phyloP scores from a whole-genome alignment of 2,329 filamentous ascomycete species.

The Penicillium sp. region DNA sequence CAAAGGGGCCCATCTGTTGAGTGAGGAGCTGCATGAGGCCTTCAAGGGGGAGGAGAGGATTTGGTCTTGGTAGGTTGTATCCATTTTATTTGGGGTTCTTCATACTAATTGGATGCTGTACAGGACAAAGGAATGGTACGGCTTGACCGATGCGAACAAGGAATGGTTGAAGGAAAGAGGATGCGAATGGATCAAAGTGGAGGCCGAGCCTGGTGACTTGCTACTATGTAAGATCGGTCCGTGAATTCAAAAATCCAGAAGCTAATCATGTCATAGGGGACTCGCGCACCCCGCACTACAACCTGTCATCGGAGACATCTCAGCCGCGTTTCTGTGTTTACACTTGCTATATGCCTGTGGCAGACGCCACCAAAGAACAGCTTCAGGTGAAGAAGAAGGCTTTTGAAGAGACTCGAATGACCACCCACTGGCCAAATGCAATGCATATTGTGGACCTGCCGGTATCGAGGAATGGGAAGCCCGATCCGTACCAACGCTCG shows the following conservation, averaged over 20 bases:
- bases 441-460: slow-evolving; percentile 18
- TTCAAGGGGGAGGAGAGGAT: slow-evolving; percentile 28
- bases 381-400: slow-evolving; percentile 45
- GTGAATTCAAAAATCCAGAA: background rate
- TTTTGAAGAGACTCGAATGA: slow-evolving; percentile 40
- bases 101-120: background rate
- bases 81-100: no score
- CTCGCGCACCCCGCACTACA: slow-evolving; percentile 41
- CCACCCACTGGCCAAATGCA: slow-evolving; percentile 42
- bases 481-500: slow-evolving; percentile 31
- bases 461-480: slow-evolving; percentile 16
- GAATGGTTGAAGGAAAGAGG: slow-evolving; percentile 32
- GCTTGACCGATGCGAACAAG: slow-evolving; percentile 29
- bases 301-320: slow-evolving; percentile 33
- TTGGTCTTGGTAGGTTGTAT: slow-evolving; percentile 20
- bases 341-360: slow-evolving; percentile 45
- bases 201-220: slow-evolving; percentile 46
- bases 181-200: slow-evolving; percentile 35
- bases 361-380: slow-evolving; percentile 41
- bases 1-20: slow-evolving; percentile 30
- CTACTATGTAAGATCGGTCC: slow-evolving; percentile 36
- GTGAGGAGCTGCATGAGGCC: slow-evolving; percentile 30
- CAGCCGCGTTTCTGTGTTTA: slow-evolving; percentile 38
- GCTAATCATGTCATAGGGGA: slow-evolving; percentile 25
- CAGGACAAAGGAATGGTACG: slow-evolving; percentile 28